Conservation (phyloP, 257 asterid genomes). For the Solanum ossicruentum region DNA sequence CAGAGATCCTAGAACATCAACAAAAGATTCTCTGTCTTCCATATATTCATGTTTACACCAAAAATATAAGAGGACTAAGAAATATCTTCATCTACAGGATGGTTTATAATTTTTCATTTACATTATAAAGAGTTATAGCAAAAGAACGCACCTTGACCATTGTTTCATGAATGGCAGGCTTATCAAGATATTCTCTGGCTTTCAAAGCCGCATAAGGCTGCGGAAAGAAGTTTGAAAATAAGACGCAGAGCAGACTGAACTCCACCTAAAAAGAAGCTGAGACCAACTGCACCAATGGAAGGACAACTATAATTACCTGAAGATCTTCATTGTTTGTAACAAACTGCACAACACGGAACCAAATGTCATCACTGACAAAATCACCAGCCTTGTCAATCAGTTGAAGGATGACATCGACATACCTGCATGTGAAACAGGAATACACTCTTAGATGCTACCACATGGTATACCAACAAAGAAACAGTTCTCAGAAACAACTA, state of each 20-base stretch:
- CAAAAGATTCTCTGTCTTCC: not conserved
- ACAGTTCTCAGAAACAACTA: not conserved
- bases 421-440: slow-evolving; percentile 37
- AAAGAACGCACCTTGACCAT: slow-evolving; percentile 75
- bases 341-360: slow-evolving; percentile 98
- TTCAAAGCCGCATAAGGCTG: slow-evolving; percentile 90
- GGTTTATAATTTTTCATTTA: not conserved
- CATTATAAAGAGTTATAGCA: not conserved
- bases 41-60: not conserved
- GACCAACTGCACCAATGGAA: not conserved
- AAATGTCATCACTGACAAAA: slow-evolving; percentile 94
- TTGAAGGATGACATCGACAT: slow-evolving; percentile 96
- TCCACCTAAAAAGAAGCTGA: not conserved
- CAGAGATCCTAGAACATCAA: not conserved
- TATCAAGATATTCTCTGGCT: slow-evolving; percentile 88
- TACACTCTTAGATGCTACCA: not conserved
- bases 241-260: not conserved
- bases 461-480: not conserved
- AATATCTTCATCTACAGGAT: not conserved
- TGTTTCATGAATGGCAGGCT: slow-evolving; percentile 94
- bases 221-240: not conserved
- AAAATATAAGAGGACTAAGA: not conserved
- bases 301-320: slow-evolving; percentile 40
- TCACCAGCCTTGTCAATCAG: slow-evolving; percentile 98
- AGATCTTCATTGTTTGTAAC: slow-evolving; percentile 94